A percentile compares a stretch with the other conserved stretches of the same genome.
Evolutionary conservation across 1,139 yeast species (phyloP).

Genomic region (Eremothecium cymbalariae): DNA sequence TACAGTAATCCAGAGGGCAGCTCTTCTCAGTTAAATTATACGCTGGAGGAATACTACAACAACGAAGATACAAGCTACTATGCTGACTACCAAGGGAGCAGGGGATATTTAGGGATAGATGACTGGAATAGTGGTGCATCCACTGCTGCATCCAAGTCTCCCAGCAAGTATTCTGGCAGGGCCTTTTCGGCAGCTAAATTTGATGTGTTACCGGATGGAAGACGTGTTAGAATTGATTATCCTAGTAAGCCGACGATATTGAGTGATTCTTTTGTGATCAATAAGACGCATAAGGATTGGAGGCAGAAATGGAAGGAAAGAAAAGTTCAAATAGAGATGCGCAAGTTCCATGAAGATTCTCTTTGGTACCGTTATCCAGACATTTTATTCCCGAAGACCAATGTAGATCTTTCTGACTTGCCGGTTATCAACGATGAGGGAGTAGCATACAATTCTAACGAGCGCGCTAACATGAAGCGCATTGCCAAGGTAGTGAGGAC

Average conservation of each 20-base stretch:
- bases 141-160: conserved; percentile 8
- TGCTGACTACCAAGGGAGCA: not conserved
- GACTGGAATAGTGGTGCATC: conserved; percentile 11
- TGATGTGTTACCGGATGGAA: conserved; percentile 18
- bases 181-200: conserved; percentile 4
- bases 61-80: conserved; percentile 18
- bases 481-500: conserved; percentile 18
- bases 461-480: conserved; percentile 15
- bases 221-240: conserved; percentile 29
- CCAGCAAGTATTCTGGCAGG: conserved; percentile 3
- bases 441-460: conserved; percentile 22
- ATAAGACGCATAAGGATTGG: conserved; percentile 22
- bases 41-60: conserved; percentile 30
- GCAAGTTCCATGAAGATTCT: conserved; percentile 11
- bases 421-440: conserved; percentile 17
- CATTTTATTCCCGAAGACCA: conserved; percentile 16
- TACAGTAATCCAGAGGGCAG: conserved; percentile 18
- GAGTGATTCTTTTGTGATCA: conserved; percentile 27
- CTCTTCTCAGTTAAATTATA: conserved; percentile 20
- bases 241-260: conserved; percentile 28
- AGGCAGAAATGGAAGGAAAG: conserved; percentile 18
- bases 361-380: conserved; percentile 19
- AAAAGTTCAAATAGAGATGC: conserved; percentile 15
- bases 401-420: conserved; percentile 6
- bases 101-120: not conserved